Evolutionary conservation across 495 filamentous ascomycete species (phyloP), one percentile per base, ranked within the genome.

Genomic region (Annulohypoxylon nitens): DNA sequence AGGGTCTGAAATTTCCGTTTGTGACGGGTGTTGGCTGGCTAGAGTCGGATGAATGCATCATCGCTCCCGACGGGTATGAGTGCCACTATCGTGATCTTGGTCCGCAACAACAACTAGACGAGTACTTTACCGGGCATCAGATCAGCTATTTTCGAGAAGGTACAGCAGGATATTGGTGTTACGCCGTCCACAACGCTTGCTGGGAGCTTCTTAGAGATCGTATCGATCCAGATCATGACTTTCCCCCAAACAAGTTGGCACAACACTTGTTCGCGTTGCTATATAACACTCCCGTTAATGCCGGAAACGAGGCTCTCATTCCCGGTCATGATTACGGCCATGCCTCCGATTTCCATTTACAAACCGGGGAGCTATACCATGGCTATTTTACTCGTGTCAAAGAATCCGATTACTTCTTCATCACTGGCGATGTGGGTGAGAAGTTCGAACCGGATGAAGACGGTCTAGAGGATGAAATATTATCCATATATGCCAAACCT

Each of bases 171-270:
- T 58, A 70, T 36, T 64, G 53, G 60, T 64, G 60, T 53, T 70
- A 64, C 36, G 60, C 36, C 23, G 50, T 64, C 60, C 67, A 70
- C 23, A 41, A 64, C 43, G 67, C 53, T 51, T 70, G 60, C 41
- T 70, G 51, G 39, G 43, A 64, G 30, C 60, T 70, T 20, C 67
- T 64, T 10, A 48, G 33, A 30, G 64, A 67, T 41, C 64, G 64
- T 14, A 39, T 67, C 12, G 64, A 67, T 34, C 54, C 64, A 26
- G 54, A 37, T 11, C 64, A 53, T 16, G 11, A 50, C 9, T 12
- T 60, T 41, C 41, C 53, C 41, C 14, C 41, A 3, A 12, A 60
- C 16, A 51, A 8, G 6, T 30, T 59, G 25, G 64, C 53, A 26
- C 33, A n/a, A 8, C 64, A 67, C 50, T 10, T 67, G 14, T 50